Percentiles rank a stretch among this genome's conserved stretches.
These are phyloP conservation scores for Artemisia annua DNA, from an alignment of 129 eudicot genomes.

Conservation along the genomic window DNA sequence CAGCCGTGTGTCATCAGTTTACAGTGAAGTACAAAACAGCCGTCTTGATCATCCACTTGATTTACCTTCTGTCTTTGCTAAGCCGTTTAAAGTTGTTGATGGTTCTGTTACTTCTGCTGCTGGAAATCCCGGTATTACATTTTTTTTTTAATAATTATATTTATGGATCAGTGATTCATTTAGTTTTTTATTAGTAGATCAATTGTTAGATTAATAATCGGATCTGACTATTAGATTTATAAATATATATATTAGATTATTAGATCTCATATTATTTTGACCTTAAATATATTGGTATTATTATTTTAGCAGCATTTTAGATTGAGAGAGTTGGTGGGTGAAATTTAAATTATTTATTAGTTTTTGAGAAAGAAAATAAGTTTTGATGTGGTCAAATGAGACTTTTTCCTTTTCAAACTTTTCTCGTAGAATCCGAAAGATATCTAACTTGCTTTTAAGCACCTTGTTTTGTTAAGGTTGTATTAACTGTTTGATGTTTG, in stretches of 20 bases:
- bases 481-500: background rate
- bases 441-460: background rate
- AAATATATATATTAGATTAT: too few species aligned
- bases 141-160: too few species aligned
- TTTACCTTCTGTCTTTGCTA: slow-evolving; percentile 65
- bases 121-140: slow-evolving; percentile 70
- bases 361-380: background rate
- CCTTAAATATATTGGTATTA: too few species aligned
- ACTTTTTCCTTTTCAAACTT: slow-evolving; percentile 9
- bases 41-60: slow-evolving; percentile 87
- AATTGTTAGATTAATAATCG: too few species aligned
- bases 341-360: too few species aligned
- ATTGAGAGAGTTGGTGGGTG: too few species aligned
- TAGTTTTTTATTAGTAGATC: background rate
- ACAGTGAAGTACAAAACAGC: slow-evolving; percentile 93
- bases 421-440: background rate
- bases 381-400: slow-evolving; percentile 8
- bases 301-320: too few species aligned
- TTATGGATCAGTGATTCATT: too few species aligned
- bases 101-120: slow-evolving; percentile 89
- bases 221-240: too few species aligned
- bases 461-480: slow-evolving; percentile 7
- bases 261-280: too few species aligned
- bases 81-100: slow-evolving; percentile 58
- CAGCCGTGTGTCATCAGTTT: slow-evolving; percentile 67